These are phyloP conservation scores for Hypoxylon sp. DNA, from an alignment of 2,329 filamentous ascomycete genomes.

Conservation along the genomic window DNA sequence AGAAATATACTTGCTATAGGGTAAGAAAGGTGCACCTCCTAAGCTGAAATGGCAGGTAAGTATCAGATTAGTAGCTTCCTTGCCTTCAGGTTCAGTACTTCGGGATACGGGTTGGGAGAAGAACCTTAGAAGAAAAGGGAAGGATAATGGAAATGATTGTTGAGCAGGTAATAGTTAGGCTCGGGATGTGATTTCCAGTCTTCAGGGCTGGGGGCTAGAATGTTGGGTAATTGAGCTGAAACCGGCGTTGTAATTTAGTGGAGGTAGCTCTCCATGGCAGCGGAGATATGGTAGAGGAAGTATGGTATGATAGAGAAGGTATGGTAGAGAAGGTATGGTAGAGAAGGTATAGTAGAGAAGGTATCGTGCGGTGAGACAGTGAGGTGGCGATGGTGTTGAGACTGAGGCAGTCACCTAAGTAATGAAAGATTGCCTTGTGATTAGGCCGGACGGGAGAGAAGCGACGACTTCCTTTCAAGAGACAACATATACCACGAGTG, in stretches of 20 bases:
- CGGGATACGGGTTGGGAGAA: background rate
- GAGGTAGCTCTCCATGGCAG: background rate
- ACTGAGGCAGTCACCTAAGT: background rate
- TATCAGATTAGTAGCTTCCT: background rate
- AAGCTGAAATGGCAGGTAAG: background rate
- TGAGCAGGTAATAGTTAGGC: background rate
- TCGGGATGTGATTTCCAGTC: background rate
- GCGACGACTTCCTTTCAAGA: background rate
- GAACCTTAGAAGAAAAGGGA: background rate
- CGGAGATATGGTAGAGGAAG: background rate
- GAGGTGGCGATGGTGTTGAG: background rate
- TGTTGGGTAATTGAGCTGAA: background rate
- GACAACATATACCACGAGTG: background rate
- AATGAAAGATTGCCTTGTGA: background rate
- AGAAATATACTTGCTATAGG: too few species aligned
- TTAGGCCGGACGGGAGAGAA: too few species aligned
- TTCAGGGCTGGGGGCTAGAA: background rate
- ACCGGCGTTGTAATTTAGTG: background rate
- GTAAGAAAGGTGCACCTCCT: background rate
- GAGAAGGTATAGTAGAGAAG: background rate
- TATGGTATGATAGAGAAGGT: background rate
- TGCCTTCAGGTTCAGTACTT: background rate
- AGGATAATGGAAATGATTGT: background rate
- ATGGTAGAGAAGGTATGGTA: background rate
- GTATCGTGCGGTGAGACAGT: background rate